Evolutionary conservation across 495 filamentous ascomycete genomes (phyloP).

Genomic region (Symbiotaphrina buchneri): DNA sequence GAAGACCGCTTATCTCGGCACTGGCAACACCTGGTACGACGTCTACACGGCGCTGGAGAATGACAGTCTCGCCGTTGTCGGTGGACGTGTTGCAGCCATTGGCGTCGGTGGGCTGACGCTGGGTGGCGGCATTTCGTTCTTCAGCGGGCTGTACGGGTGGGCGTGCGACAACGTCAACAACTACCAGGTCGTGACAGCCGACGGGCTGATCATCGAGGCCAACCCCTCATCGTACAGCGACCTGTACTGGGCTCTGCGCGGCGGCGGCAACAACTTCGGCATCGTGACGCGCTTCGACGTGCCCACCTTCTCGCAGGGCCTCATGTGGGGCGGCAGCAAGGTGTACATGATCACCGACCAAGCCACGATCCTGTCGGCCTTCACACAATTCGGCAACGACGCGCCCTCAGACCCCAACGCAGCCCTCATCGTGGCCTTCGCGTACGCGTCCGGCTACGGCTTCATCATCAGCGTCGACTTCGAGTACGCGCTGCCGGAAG

Average conservation of each 20-base stretch:
- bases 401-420: slow-evolving; percentile 17
- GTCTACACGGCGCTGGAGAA: slow-evolving; percentile 23
- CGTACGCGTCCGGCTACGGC: slow-evolving; percentile 9
- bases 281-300: slow-evolving; percentile 33
- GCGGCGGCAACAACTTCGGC: slow-evolving; percentile 35
- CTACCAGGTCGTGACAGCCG: slow-evolving; percentile 16
- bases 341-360: slow-evolving; percentile 3
- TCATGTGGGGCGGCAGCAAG: slow-evolving; percentile 20
- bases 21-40: slow-evolving; percentile 26
- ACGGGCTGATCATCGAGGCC: slow-evolving; percentile 14
- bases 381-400: slow-evolving; percentile 10
- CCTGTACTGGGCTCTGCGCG: slow-evolving; percentile 31
- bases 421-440: slow-evolving; percentile 21
- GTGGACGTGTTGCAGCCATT: slow-evolving; percentile 21
- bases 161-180: slow-evolving; percentile 9
- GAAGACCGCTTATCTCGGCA: slow-evolving; percentile 20
- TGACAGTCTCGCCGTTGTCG: slow-evolving; percentile 20
- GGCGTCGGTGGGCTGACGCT: slow-evolving; percentile 17
- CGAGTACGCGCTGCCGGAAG: slow-evolving; percentile 17
- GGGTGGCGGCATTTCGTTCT: slow-evolving; percentile 19
- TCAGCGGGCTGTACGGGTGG: slow-evolving; percentile 11
- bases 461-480: slow-evolving; percentile 14
- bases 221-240: slow-evolving; percentile 11
- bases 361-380: slow-evolving; percentile 6
- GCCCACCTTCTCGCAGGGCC: slow-evolving; percentile 19